A percentile compares a stretch with the other conserved stretches of the same genome.
phyloP scores from a whole-genome alignment of 345 rosid species.

The Aquilaria yunnanensis region DNA sequence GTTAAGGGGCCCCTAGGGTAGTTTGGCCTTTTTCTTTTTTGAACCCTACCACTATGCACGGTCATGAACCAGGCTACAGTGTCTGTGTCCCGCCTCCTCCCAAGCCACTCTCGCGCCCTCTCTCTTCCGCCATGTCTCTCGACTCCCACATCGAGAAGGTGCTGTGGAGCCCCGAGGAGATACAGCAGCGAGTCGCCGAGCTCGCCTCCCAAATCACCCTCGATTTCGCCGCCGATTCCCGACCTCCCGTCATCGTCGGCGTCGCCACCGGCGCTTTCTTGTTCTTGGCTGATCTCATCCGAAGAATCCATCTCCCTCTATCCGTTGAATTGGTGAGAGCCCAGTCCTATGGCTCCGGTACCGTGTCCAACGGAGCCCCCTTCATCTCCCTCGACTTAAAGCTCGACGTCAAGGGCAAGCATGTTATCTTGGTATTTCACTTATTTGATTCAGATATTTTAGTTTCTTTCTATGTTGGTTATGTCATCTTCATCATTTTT shows the following conservation, averaged over 20 bases:
- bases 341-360: constrained; percentile 69
- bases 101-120: constrained; percentile 1
- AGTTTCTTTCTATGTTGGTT: too few species aligned
- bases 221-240: constrained; percentile 33
- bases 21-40: too few species aligned
- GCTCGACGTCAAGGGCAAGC: constrained; percentile 55
- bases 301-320: constrained; percentile 50
- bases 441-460: too few species aligned
- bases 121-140: constrained; percentile 24
- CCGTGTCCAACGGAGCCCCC: constrained; percentile 55
- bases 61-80: too few species aligned
- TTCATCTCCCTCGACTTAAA: constrained; percentile 57
- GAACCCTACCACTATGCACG: too few species aligned
- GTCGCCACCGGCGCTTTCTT: constrained; percentile 86
- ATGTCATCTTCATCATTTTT: too few species aligned
- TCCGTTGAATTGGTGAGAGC: constrained; percentile 64
- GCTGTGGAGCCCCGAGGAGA: constrained; percentile 44
- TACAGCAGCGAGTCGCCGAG: constrained; percentile 48
- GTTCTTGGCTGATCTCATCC: constrained; percentile 75
- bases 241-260: constrained; percentile 64
- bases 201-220: constrained; percentile 49
- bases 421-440: constrained; percentile 57
- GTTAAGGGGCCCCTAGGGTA: too few species aligned
- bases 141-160: constrained; percentile 66
- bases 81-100: too few species aligned